Evolutionary conservation across 2,329 filamentous ascomycete genomes (phyloP), one percentile per base, ranked within the genome.

Genomic region (Ophiostoma perfectum): DNA sequence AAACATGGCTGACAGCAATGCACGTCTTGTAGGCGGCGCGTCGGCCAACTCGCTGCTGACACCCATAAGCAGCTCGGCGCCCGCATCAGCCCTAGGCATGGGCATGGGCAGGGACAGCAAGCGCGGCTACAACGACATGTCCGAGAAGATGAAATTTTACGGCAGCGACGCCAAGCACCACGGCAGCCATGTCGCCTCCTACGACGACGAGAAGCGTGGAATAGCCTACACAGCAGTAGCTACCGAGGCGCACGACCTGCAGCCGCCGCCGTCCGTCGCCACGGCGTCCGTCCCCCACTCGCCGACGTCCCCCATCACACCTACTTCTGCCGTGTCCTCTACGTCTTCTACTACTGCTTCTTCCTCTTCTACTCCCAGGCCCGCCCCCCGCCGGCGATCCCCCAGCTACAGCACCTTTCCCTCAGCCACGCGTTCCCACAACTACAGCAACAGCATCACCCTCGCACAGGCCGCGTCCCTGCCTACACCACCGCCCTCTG

Each of bases 61-160:
- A 11, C 60, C 60, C 5, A 42, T 41, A 38, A 63, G 38, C 58
- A 42, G 58, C 58, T 14, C 60, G 11, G n/a, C 12, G 16, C 60
- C 77, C 91, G 85, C n/a, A 9, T 14, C 64, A 12, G 62, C 49
- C 16, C 38, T 62, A 47, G 41, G 45, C 7, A 8, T 55, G 6
- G 27, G 68, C 63, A 16, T 45, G 27, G 36, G 36, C 66, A 11
- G 47, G 42, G 6, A 27, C 36, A 12, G 52, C 47, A 63, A 49
- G 44, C 52, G 58, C 18, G 66, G 45, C 65, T 39, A 55, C 63
- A 60, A 38, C 11, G 27, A 60, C 63, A 60, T 65, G 45, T 5
- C 62, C 0, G 66, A 68, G 38, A 67, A 64, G 45, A 60, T 42
- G 41, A n/a, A 5, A 6, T 63, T 18, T 18, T 39, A 63, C 58